Evolutionary conservation across 2,329 filamentous ascomycete genomes (phyloP).

Genomic region (Pyrenophora teres): DNA sequence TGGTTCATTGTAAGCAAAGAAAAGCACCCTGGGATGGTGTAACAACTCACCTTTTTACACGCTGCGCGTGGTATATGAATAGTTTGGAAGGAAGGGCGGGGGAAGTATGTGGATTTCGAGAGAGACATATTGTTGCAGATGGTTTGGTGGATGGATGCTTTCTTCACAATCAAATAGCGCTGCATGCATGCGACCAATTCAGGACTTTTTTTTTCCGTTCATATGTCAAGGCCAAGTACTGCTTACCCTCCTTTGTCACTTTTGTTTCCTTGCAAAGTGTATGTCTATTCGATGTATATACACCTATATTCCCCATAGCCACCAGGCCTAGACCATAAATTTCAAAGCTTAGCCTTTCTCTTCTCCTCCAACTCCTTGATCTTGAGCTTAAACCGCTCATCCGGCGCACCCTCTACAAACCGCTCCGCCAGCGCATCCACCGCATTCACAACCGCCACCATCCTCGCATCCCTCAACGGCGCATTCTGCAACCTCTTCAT

Average conservation of each 20-base stretch:
- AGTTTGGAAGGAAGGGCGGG: slow-evolving; percentile 5
- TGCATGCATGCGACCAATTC: neutral
- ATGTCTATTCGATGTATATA: too few species aligned
- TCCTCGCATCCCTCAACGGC: slow-evolving; percentile 50
- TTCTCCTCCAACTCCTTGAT: slow-evolving; percentile 41
- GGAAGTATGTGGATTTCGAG: neutral
- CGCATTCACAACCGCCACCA: slow-evolving; percentile 55
- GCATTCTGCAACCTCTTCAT: slow-evolving; percentile 57
- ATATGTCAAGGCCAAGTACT: too few species aligned
- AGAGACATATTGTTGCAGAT: neutral
- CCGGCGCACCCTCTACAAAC: slow-evolving; percentile 55
- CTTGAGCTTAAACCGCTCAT: slow-evolving; percentile 52
- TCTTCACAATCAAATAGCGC: neutral
- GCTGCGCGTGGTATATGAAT: slow-evolving; percentile 21
- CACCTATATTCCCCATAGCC: too few species aligned
- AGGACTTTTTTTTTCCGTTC: neutral
- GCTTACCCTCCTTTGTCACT: neutral
- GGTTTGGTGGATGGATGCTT: neutral
- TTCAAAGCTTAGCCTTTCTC: slow-evolving; percentile 38
- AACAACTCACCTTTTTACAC: neutral
- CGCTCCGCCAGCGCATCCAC: slow-evolving; percentile 56
- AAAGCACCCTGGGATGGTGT: slow-evolving; percentile 1
- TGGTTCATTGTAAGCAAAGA: slow-evolving; percentile 6
- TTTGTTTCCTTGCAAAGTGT: too few species aligned
- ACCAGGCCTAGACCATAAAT: slow-evolving; percentile 18